A percentile compares a stretch with the other conserved stretches of the same genome.
Evolutionary conservation across 1,139 yeast species (phyloP).

Genomic region (Taphrina communis): DNA sequence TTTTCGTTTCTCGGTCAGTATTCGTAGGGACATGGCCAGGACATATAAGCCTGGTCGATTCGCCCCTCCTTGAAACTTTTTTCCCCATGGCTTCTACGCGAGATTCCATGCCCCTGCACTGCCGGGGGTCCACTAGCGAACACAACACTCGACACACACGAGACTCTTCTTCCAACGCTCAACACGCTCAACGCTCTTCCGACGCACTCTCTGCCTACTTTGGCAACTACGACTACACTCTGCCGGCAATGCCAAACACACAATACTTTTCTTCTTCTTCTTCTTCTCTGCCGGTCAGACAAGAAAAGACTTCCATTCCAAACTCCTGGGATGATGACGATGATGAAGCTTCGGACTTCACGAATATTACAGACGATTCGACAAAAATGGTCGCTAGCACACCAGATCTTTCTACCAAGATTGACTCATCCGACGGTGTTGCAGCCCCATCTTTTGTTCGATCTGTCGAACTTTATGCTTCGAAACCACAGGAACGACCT

Average conservation of each 20-base stretch:
- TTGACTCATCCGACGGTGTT: conserved; percentile 12
- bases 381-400: background rate
- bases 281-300: conserved; percentile 3
- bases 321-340: conserved; percentile 7
- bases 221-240: conserved; percentile 11
- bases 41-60: background rate
- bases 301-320: conserved; percentile 6
- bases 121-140: conserved; percentile 16
- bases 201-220: conserved; percentile 19
- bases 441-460: conserved; percentile 9
- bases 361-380: background rate
- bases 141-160: background rate
- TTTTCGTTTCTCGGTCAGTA: background rate
- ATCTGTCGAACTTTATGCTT: conserved; percentile 7
- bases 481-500: conserved; percentile 8
- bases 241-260: conserved; percentile 8
- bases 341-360: background rate
- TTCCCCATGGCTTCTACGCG: conserved; percentile 18
- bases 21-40: too few species aligned
- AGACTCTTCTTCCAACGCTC: too few species aligned
- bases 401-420: conserved; percentile 23
- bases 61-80: background rate
- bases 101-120: conserved; percentile 14
- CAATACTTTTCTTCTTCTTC: conserved; percentile 8
- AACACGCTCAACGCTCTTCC: conserved; percentile 2